Conservation (phyloP, 106 monocot genomes). For the Allium sativum region DNA sequence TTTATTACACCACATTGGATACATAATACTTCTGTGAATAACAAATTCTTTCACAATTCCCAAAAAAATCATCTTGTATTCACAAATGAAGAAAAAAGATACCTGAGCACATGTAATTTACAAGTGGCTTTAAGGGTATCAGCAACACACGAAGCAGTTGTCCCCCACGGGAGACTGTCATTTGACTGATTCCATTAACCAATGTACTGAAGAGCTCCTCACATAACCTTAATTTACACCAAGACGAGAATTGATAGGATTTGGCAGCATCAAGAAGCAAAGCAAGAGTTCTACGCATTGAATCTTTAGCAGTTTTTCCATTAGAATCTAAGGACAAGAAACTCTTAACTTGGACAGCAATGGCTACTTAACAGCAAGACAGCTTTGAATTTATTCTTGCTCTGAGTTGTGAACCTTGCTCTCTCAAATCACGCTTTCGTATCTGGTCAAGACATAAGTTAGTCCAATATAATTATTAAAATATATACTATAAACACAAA, state of each 20-base stretch:
- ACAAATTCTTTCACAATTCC: no score
- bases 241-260: conserved; percentile 74
- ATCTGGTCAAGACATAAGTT: no score
- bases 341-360: conserved; percentile 41
- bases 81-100: conserved; percentile 1
- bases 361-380: conserved; percentile 76
- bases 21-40: no score
- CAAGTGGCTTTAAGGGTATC: conserved; percentile 90
- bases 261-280: conserved; percentile 77
- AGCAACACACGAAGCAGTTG: conserved; percentile 77
- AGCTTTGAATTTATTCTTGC: conserved; percentile 65
- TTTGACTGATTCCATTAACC: conserved; percentile 69
- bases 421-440: conserved; percentile 84
- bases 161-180: conserved; percentile 82
- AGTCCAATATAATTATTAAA: no score
- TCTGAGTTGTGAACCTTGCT: conserved; percentile 70
- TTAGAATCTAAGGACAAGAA: conserved; percentile 51
- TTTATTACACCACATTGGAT: no score
- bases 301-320: conserved; percentile 66
- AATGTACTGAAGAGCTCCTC: conserved; percentile 79
- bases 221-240: conserved; percentile 76
- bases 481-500: no score
- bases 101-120: conserved; percentile 84
- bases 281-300: conserved; percentile 68
- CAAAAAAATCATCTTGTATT: no score